Percentiles rank a stretch among this genome's conserved stretches.
These are phyloP conservation scores for Tillandsia leiboldiana DNA, from an alignment of 176 grass and related monocot genomes.

Conservation along the genomic window DNA sequence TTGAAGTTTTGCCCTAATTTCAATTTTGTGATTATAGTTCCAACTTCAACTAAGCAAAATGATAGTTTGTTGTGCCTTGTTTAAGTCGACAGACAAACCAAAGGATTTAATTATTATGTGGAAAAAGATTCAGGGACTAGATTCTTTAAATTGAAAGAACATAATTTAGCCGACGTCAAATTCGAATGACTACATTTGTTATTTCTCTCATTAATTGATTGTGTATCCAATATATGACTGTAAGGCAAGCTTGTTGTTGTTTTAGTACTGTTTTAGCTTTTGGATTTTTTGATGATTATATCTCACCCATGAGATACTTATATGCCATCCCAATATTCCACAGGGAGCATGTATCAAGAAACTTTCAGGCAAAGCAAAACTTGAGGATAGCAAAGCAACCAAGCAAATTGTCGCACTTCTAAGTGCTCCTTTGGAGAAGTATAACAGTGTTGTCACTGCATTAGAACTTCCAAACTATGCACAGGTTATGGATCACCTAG, in stretches of 20 bases:
- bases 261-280: too few relatives aligned
- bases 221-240: neutral
- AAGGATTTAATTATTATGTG: too few relatives aligned
- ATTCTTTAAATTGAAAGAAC: too few relatives aligned
- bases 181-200: too few relatives aligned
- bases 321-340: slow-evolving; percentile 17
- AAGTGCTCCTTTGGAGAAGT: slow-evolving; percentile 95
- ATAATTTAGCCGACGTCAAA: too few relatives aligned
- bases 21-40: too few relatives aligned
- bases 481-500: slow-evolving; percentile 93
- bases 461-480: slow-evolving; percentile 97
- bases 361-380: slow-evolving; percentile 87
- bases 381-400: slow-evolving; percentile 87
- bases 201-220: neutral
- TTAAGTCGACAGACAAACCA: too few relatives aligned
- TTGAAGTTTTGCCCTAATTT: too few relatives aligned
- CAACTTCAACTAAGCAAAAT: too few relatives aligned
- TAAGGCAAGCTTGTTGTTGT: neutral
- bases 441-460: slow-evolving; percentile 90
- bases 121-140: too few relatives aligned
- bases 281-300: neutral
- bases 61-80: too few relatives aligned
- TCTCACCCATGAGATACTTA: neutral
- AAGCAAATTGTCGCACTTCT: slow-evolving; percentile 98
- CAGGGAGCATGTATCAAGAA: slow-evolving; percentile 98